phyloP scores from a whole-genome alignment of 805 yeast species.

The Candida stauntonica region DNA sequence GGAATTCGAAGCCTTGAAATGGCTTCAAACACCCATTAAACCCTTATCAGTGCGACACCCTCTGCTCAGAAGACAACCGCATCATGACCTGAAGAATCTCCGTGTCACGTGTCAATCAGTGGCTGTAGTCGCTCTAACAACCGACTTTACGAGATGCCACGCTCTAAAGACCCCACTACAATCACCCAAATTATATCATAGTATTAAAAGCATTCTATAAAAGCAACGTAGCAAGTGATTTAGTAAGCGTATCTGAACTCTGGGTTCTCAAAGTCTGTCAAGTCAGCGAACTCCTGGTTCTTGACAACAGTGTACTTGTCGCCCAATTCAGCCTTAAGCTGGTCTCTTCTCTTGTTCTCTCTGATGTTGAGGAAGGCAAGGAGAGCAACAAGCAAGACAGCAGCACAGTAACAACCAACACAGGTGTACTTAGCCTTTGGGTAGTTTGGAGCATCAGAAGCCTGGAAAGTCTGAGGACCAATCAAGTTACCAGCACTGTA shows the following conservation, averaged over 20 bases:
- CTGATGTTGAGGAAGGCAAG: slow-evolving; percentile 26
- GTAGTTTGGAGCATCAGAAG: slow-evolving; percentile 54
- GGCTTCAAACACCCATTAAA: no score
- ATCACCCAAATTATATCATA: no score
- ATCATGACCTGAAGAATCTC: no score
- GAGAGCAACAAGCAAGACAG: neutral
- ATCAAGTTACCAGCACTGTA: slow-evolving; percentile 33
- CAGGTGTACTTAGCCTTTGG: slow-evolving; percentile 42
- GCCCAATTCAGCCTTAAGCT: slow-evolving; percentile 16
- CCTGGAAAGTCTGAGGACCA: slow-evolving; percentile 68
- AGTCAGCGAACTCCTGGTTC: slow-evolving; percentile 38
- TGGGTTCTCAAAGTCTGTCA: slow-evolving; percentile 52
- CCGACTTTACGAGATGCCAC: no score
- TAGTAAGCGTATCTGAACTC: slow-evolving; percentile 42
- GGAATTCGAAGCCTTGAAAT: no score
- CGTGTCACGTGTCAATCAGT: no score
- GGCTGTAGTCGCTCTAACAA: no score
- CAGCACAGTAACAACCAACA: slow-evolving; percentile 8
- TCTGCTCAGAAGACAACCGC: no score
- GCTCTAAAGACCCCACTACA: no score
- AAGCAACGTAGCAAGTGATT: neutral
- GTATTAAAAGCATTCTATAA: no score
- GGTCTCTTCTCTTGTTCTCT: slow-evolving; percentile 38
- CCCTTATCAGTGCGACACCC: no score
- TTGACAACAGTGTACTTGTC: slow-evolving; percentile 17